phyloP scores from a whole-genome alignment of 1,284 basidiomycete species.

The Papiliotrema fonsecae region DNA sequence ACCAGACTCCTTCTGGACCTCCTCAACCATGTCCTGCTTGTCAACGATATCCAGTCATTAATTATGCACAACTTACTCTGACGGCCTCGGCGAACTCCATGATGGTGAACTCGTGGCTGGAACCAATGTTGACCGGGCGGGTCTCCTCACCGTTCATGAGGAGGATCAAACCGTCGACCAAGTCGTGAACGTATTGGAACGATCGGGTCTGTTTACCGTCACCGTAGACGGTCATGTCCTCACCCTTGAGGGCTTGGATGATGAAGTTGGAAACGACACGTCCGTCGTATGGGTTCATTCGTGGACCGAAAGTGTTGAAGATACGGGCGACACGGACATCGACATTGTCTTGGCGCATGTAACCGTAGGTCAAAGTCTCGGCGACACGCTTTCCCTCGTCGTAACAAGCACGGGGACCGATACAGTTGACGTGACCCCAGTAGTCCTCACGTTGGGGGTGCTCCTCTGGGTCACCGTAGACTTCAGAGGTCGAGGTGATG shows the following conservation, averaged over 20 bases:
- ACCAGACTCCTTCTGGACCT: slow-evolving; percentile 79
- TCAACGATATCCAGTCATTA: slow-evolving; percentile 1
- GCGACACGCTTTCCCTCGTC: slow-evolving; percentile 97
- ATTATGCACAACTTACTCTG: slow-evolving; percentile 44
- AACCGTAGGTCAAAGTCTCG: slow-evolving; percentile 91
- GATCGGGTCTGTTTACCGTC: slow-evolving; percentile 94
- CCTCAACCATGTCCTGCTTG: slow-evolving; percentile 67
- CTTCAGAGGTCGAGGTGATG: slow-evolving; percentile 86
- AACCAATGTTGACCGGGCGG: slow-evolving; percentile 92
- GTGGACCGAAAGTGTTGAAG: slow-evolving; percentile 63
- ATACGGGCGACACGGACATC: slow-evolving; percentile 94
- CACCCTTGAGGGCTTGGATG: slow-evolving; percentile 88
- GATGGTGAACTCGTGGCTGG: slow-evolving; percentile 90
- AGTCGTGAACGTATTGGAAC: slow-evolving; percentile 74
- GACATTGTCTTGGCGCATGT: slow-evolving; percentile 87
- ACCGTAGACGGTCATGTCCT: slow-evolving; percentile 95
- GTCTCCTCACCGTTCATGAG: slow-evolving; percentile 88
- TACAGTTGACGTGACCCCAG: slow-evolving; percentile 98
- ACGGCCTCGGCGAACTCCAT: slow-evolving; percentile 82
- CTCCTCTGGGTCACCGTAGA: slow-evolving; percentile 94
- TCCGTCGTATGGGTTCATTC: slow-evolving; percentile 91
- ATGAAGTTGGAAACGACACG: slow-evolving; percentile 98
- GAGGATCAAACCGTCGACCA: slow-evolving; percentile 64
- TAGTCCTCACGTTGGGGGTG: slow-evolving; percentile 94
- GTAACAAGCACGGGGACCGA: slow-evolving; percentile 94